Conservation (phyloP, 176 grass and related monocot species). For the Hordeum vulgare region DNA sequence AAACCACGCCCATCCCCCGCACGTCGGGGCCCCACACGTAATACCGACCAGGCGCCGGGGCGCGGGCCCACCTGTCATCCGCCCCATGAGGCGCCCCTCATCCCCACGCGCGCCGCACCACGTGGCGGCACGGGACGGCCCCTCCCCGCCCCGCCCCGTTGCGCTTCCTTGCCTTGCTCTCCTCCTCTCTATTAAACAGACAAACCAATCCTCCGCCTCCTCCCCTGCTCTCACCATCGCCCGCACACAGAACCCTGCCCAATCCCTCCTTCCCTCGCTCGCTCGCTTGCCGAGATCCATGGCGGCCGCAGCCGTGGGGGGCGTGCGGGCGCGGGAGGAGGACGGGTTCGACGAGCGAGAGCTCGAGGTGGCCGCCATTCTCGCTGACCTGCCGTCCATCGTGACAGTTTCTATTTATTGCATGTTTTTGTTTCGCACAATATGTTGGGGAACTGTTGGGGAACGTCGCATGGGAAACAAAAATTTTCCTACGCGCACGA, state of each 20-base stretch:
- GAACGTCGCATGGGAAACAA: too few species aligned
- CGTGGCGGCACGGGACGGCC: slow-evolving; percentile 25
- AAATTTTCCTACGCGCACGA: too few species aligned
- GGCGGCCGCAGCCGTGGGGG: neutral
- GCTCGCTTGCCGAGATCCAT: neutral
- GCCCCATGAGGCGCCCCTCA: neutral
- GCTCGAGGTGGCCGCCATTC: slow-evolving; percentile 29
- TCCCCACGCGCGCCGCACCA: slow-evolving; percentile 18
- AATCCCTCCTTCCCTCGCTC: neutral
- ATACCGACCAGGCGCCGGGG: neutral
- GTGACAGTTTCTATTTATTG: too few species aligned
- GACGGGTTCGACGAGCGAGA: neutral
- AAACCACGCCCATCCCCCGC: neutral
- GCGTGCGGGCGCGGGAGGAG: neutral
- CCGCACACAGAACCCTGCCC: neutral
- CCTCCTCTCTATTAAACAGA: slow-evolving; percentile 14
- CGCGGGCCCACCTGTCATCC: slow-evolving; percentile 17
- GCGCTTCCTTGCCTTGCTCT: neutral
- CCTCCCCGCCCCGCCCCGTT: neutral
- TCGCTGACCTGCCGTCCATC: neutral
- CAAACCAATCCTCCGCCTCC: slow-evolving; percentile 21
- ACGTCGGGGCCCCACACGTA: neutral
- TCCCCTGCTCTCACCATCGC: neutral
- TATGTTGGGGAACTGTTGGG: too few species aligned
- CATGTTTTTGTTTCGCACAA: too few species aligned